Base-by-base conservation (phyloP, 441 rosid genomes). In the Populus trichocarpa region DNA sequence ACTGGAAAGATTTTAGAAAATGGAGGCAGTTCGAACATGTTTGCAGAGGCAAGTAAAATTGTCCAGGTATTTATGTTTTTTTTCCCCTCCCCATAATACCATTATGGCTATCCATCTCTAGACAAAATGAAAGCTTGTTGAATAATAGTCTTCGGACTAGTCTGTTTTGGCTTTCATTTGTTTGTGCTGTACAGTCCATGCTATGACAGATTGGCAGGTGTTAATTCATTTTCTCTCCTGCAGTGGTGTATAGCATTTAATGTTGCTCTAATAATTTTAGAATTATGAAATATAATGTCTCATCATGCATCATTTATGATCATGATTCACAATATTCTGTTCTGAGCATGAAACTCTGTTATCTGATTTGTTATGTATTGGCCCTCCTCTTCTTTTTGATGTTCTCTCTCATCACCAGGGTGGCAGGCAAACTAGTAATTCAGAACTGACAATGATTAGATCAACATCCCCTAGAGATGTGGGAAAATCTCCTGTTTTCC, bases 401-500 rank as follows among this genome's bases (percentile, higher is more conserved):
- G 3, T 33, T 77, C 18, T 63, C 23, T 73, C 63, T 77, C 65
- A 38, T 74, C 77, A 74, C 79, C 80, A 94, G 98, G 91, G 85
- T 75, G 89, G 87, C 77, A 80, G 89, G 82, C 90, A 83, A 77
- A 83, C 81, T 77, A 84, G 82, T 83, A 76, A 71, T 67, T 78
- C 90, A 16, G 98, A 89, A 57, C 80, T 83, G 78, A 67, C 82
- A 75, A 84, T 87, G 85, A 81, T 74, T 72, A 91, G 92, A 83
- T 75, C 88, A 75, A 77, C 87, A 16, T 79, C 87, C 79, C 73
- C 87, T 30, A 89, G 91, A 80, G 97, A 91, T 81, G 79, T 87
- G 65, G 98, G 97, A 79, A 91, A 88, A 82, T 86, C 93, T 86
- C 81, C 87, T 70, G 84, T 83, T 86, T 76, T 88, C 61, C 90